Conservation (phyloP, 2,329 filamentous ascomycete genomes). For the Bimuria novae-zelandiae region DNA sequence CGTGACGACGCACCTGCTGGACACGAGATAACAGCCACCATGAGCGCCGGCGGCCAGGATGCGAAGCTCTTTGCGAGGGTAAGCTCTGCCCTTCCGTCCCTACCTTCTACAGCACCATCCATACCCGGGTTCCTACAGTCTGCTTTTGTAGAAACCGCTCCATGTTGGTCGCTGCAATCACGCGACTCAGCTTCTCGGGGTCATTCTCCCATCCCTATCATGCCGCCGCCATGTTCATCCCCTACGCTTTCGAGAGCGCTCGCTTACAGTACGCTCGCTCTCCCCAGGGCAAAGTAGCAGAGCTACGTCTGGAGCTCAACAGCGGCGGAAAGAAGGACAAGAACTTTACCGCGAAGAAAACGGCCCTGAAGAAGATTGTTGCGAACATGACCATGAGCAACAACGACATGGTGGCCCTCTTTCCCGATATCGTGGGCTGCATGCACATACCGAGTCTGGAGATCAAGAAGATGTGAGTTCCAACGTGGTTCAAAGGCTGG, state of each 20-base stretch:
- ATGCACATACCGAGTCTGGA: conserved; percentile 95
- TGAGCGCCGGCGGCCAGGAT: conserved; percentile 80
- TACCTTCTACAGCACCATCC: conserved; percentile 10
- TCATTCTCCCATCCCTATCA: neutral
- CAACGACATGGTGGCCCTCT: conserved; percentile 98
- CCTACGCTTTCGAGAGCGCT: conserved; percentile 44
- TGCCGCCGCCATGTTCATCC: conserved; percentile 44
- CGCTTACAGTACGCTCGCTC: conserved; percentile 56
- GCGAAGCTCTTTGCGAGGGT: conserved; percentile 99
- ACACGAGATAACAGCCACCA: conserved; percentile 47
- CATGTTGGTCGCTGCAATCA: neutral
- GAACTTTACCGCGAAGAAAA: conserved; percentile 93
- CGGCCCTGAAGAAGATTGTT: conserved; percentile 98
- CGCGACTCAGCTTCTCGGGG: neutral
- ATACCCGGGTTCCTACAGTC: conserved; percentile 15
- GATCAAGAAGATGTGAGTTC: conserved; percentile 96
- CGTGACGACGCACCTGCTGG: conserved; percentile 20
- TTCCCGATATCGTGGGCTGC: conserved; percentile 91
- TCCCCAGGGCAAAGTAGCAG: conserved; percentile 94
- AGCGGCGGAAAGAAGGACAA: conserved; percentile 97
- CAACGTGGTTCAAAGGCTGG: conserved; percentile 28
- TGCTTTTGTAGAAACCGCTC: conserved; percentile 6
- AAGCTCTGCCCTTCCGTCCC: conserved; percentile 50
- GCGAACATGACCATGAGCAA: conserved; percentile 99
- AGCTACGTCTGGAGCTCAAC: conserved; percentile 92